phyloP scores from a whole-genome alignment of 768 basidiomycete genomes.

The Asterophora parasitica region DNA sequence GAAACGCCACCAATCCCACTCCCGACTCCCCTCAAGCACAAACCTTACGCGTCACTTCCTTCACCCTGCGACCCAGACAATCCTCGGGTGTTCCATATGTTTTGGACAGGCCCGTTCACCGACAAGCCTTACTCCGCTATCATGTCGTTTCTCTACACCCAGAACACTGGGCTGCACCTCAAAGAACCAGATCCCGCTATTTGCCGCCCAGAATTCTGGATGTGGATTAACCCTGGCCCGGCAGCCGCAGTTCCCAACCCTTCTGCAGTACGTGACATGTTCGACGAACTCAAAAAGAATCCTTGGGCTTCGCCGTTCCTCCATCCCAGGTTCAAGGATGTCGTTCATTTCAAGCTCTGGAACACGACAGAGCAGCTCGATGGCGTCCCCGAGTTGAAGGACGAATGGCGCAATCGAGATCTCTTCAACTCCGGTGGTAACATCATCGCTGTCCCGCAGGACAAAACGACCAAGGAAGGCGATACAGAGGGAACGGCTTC shows the following conservation, averaged over 20 bases:
- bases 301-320: constrained; percentile 96
- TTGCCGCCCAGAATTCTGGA: constrained; percentile 92
- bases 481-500: constrained; percentile 11
- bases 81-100: constrained; percentile 94
- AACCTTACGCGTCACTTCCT: constrained; percentile 51
- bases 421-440: constrained; percentile 88
- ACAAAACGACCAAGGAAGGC: constrained; percentile 24
- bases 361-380: constrained; percentile 98
- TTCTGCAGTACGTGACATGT: constrained; percentile 78
- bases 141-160: constrained; percentile 92
- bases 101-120: constrained; percentile 98
- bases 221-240: constrained; percentile 99
- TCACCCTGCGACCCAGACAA: constrained; percentile 78
- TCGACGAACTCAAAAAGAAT: constrained; percentile 70
- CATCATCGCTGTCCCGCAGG: constrained; percentile 58
- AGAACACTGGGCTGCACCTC: constrained; percentile 82
- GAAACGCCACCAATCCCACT: constrained; percentile 49
- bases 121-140: constrained; percentile 98
- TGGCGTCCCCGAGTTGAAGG: constrained; percentile 80
- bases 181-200: constrained; percentile 41
- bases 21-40: constrained; percentile 46
- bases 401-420: constrained; percentile 83
- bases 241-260: constrained; percentile 88
- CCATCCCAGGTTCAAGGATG: constrained; percentile 85
- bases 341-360: constrained; percentile 96